Conservation (phyloP, 2,329 filamentous ascomycete genomes). For the Pestalotiopsis sp. region DNA sequence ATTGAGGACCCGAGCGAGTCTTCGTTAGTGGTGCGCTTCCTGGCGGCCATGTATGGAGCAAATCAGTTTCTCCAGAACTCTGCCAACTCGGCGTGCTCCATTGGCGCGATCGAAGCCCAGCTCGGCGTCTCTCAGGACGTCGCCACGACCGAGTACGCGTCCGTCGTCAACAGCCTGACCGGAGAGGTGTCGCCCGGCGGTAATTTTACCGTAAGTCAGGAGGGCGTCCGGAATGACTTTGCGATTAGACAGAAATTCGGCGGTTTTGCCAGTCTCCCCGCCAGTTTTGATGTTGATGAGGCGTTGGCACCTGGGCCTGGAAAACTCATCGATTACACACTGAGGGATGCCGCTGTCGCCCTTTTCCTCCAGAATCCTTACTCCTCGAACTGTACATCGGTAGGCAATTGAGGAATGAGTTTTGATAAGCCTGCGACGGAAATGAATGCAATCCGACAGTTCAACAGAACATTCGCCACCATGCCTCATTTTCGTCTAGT, state of each 20-base stretch:
- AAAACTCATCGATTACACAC: conserved; percentile 31
- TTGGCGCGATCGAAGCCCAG: conserved; percentile 26
- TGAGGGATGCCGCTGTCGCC: conserved; percentile 25
- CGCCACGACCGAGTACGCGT: conserved; percentile 27
- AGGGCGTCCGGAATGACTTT: conserved; percentile 31
- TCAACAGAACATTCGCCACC: not conserved
- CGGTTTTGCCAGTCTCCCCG: conserved; percentile 25
- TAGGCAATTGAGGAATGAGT: not conserved
- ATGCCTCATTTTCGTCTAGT: not conserved
- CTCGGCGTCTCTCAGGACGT: conserved; percentile 23
- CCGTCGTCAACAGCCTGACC: conserved; percentile 23
- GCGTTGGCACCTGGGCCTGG: conserved; percentile 28
- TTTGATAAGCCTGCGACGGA: not conserved
- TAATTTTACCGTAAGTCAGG: conserved; percentile 28
- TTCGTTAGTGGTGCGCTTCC: conserved; percentile 24
- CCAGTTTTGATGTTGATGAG: conserved; percentile 27
- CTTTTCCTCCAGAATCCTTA: not conserved
- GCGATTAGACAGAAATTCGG: conserved; percentile 27
- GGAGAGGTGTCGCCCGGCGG: conserved; percentile 27
- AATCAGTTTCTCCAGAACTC: conserved; percentile 27
- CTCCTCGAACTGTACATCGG: not conserved
- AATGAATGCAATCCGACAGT: not conserved
- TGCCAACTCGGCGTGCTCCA: conserved; percentile 21
- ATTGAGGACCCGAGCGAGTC: conserved; percentile 16
- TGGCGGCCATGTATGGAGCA: conserved; percentile 30